Base-by-base conservation (phyloP, 2,329 filamentous ascomycete genomes). In the Pseudopithomyces chartarum region DNA sequence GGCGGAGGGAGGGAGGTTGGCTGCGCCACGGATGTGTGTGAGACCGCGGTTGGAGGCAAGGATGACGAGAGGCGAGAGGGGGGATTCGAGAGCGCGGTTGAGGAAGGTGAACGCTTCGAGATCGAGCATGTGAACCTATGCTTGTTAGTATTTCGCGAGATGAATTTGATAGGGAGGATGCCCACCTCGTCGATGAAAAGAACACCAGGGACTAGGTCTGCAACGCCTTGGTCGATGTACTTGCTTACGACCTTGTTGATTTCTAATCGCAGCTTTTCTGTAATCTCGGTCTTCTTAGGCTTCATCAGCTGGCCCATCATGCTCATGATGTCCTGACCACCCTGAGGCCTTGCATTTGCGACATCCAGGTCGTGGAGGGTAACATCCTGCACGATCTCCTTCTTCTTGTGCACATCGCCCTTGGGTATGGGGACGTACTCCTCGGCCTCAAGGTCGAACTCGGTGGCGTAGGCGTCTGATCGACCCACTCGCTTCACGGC, bases 221-320 rank as follows among this genome's bases (percentile, higher is more conserved):
- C 95, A 32, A 98, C 92, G 60, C 95, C 95, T 80, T 98, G 94
- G 75, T 98, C 95, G 67, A 99, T 99, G 79, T 98, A 99, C 78
- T 94, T 92, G 84, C 92, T 97, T 65, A 99, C 95, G 29, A 99
- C 94, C 81, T 98, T 98, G 86, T 99, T 97, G 81, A 99, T 98
- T 81, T 99, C 95, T 54, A 86, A 83, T 58, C 95, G 87, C 71
- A 99, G 82, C 82, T 99, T 99, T 79, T 99, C 95, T 29, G 95
- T 99, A 72, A 99, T 98, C 77, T 99, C 95, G 6, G 95, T 99
- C 88, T 97, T 97, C 82, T 96, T 96, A 60, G 95, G 95, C 85
- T 98, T 98, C 92, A 98, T 97, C 72, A 99, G 81, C 79, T 99
- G 95, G 69, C 95, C 95, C 94, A 99, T 98, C 95, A 99, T 98